Conservation (phyloP, 495 filamentous ascomycete species). For the Pyronema omphalodes region DNA sequence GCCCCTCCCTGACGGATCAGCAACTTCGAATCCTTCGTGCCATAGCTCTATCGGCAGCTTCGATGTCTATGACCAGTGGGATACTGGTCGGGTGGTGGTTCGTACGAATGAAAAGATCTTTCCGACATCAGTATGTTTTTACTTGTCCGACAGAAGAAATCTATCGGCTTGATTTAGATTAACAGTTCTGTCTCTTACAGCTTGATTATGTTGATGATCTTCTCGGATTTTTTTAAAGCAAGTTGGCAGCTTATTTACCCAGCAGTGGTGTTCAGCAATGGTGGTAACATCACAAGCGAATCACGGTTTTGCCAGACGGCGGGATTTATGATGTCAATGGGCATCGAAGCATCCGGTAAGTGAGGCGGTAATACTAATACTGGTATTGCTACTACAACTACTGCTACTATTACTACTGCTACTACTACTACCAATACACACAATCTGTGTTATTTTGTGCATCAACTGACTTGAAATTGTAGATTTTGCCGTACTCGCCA, state of each 20-base stretch:
- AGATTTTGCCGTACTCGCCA: slow-evolving; percentile 52
- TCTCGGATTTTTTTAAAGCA: slow-evolving; percentile 49
- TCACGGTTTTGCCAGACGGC: slow-evolving; percentile 45
- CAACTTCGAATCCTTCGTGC: slow-evolving; percentile 20
- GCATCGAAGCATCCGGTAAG: slow-evolving; percentile 46
- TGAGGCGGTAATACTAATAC: slow-evolving; percentile 5
- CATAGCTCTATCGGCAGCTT: slow-evolving; percentile 22
- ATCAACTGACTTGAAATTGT: slow-evolving; percentile 5
- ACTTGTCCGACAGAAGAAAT: not conserved
- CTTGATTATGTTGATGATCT: slow-evolving; percentile 51
- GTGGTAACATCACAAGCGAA: slow-evolving; percentile 28
- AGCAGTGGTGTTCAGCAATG: slow-evolving; percentile 31
- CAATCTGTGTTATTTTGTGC: not conserved
- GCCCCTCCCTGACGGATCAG: slow-evolving; percentile 16
- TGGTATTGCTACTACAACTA: no score
- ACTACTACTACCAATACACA: no score
- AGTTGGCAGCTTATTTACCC: slow-evolving; percentile 47
- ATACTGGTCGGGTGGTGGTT: slow-evolving; percentile 45
- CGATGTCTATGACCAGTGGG: slow-evolving; percentile 20
- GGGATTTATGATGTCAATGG: slow-evolving; percentile 45
- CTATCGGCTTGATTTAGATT: not conserved
- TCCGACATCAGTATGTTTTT: slow-evolving; percentile 48
- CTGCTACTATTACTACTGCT: not conserved
- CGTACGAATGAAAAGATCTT: slow-evolving; percentile 49
- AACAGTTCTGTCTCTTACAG: slow-evolving; percentile 24